Conservation (phyloP, 257 asterid genomes). For the Nicotiana tabacum region DNA sequence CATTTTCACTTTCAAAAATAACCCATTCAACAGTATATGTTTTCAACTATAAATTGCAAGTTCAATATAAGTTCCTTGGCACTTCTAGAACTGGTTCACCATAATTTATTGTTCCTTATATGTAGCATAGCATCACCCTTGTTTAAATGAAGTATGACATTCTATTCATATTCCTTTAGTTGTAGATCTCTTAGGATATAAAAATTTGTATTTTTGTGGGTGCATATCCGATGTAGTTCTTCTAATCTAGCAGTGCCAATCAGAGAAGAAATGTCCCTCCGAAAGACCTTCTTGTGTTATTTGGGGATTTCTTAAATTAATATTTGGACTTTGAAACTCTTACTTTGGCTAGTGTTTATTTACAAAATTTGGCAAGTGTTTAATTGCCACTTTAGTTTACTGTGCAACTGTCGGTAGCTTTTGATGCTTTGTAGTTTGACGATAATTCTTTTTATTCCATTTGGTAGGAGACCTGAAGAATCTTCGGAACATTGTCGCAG, state of each 20-base stretch:
- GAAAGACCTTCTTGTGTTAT: background rate
- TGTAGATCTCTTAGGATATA: background rate
- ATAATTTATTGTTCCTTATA: background rate
- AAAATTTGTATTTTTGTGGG: background rate
- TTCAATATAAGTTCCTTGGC: background rate
- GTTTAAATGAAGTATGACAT: background rate
- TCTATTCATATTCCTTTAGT: background rate
- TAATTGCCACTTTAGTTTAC: background rate
- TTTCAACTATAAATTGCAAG: background rate
- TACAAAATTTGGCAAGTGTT: background rate
- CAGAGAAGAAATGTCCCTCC: background rate
- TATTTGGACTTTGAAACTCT: background rate
- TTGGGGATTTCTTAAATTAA: background rate
- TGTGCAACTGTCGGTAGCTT: background rate
- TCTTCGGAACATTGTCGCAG: slow-evolving; percentile 42
- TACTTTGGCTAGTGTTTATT: background rate
- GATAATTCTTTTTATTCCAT: background rate
- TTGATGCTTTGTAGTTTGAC: slow-evolving; percentile 1
- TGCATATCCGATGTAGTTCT: background rate
- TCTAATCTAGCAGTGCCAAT: background rate
- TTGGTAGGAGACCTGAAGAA: slow-evolving; percentile 56
- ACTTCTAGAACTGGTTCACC: background rate
- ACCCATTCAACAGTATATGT: background rate
- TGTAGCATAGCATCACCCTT: background rate
- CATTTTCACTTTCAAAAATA: background rate